Evolutionary conservation across 352 stramenopile species (phyloP).

Genomic region (Globisporangium irregulare): DNA sequence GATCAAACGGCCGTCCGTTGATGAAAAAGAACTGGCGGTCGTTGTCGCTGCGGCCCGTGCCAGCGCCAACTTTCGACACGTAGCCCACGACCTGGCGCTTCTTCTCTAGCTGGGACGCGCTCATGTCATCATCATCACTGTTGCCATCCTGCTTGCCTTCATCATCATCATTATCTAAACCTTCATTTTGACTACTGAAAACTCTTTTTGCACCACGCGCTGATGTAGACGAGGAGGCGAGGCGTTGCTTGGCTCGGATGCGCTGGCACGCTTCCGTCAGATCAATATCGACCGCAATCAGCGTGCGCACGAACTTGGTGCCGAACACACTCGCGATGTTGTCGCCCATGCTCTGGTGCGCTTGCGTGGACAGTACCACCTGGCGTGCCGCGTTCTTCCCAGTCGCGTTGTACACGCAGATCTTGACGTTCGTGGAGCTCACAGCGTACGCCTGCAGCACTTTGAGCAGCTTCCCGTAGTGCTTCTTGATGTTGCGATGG

Average conservation of each 20-base stretch:
- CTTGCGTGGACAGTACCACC: conserved; percentile 65
- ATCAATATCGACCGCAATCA: conserved; percentile 74
- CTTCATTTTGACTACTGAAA: conserved; percentile 10
- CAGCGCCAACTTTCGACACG: conserved; percentile 65
- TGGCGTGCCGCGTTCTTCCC: conserved; percentile 49
- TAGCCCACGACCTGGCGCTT: conserved; percentile 54
- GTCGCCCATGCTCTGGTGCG: conserved; percentile 61
- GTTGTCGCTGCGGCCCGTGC: conserved; percentile 77
- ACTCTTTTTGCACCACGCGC: neutral
- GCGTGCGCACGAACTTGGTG: conserved; percentile 87
- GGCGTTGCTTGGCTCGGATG: conserved; percentile 4
- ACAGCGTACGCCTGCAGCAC: conserved; percentile 87
- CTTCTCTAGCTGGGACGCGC: conserved; percentile 17
- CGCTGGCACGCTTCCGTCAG: conserved; percentile 27
- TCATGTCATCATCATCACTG: conserved; percentile 21
- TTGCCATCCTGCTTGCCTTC: conserved; percentile 20
- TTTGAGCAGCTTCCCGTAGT: conserved; percentile 91
- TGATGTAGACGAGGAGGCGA: neutral
- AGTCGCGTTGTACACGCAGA: conserved; percentile 53
- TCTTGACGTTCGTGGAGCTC: conserved; percentile 54
- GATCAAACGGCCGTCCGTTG: conserved; percentile 94
- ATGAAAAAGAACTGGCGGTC: conserved; percentile 96
- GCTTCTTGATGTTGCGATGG: conserved; percentile 90
- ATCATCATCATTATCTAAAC: conserved; percentile 5
- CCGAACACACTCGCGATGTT: conserved; percentile 92